phyloP scores from a whole-genome alignment of 768 basidiomycete species.

The Clathrus columnatus region DNA sequence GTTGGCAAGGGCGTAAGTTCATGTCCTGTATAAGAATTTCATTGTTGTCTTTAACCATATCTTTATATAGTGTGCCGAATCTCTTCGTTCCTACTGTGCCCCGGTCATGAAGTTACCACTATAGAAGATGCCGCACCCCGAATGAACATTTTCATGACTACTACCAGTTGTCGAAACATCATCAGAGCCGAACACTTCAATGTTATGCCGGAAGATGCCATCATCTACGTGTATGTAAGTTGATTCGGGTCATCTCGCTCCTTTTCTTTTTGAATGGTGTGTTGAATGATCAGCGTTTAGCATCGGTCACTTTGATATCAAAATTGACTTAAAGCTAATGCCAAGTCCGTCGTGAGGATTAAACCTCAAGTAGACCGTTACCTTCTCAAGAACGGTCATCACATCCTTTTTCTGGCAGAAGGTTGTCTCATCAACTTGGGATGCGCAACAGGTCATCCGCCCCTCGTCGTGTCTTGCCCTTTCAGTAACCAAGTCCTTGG shows the following conservation, averaged over 20 bases:
- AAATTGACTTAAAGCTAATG: conserved; percentile 96
- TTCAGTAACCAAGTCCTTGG: conserved; percentile 98
- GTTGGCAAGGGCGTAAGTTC: conserved; percentile 94
- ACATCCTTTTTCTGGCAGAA: conserved; percentile 95
- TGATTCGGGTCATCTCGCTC: no score
- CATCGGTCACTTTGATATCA: conserved; percentile 81
- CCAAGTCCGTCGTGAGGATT: conserved; percentile 74
- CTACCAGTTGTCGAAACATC: conserved; percentile 98
- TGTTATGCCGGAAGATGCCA: conserved; percentile 96
- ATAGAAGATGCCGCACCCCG: conserved; percentile 96
- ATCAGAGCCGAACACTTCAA: conserved; percentile 87
- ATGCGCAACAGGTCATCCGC: conserved; percentile 97
- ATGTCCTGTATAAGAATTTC: background rate
- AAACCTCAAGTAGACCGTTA: conserved; percentile 99
- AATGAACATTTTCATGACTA: conserved; percentile 91
- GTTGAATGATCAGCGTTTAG: conserved; percentile 27
- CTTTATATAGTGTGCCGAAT: conserved; percentile 80
- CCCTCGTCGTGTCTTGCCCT: conserved; percentile 99
- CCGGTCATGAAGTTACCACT: conserved; percentile 98
- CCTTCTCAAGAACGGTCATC: conserved; percentile 87
- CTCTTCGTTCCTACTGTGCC: conserved; percentile 90
- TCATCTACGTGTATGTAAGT: conserved; percentile 91
- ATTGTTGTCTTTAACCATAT: conserved; percentile 7
- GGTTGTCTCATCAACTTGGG: conserved; percentile 99
- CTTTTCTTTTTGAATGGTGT: background rate